Percentiles rank a stretch among this genome's conserved stretches.
Evolutionary conservation across 2,329 filamentous ascomycete species (phyloP).

Genomic region (Fusarium tuaranense): DNA sequence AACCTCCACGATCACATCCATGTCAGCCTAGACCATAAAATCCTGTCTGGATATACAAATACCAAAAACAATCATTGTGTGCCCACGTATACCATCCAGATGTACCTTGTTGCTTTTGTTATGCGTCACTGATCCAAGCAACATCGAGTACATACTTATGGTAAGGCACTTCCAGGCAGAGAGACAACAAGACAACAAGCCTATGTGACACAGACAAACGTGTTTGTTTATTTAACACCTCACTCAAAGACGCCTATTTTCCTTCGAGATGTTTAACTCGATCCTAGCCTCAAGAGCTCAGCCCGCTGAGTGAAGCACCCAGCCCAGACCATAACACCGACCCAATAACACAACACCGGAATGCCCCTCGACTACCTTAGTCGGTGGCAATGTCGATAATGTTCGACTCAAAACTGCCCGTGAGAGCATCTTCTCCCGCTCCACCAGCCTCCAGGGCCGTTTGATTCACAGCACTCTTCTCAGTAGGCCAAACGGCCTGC

Average conservation of each 20-base stretch:
- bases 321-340: neutral
- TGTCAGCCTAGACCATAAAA: neutral
- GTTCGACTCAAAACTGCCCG: slow-evolving; percentile 38
- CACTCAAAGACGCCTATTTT: neutral
- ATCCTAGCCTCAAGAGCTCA: neutral
- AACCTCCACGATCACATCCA: neutral
- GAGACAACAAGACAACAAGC: neutral
- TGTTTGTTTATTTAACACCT: neutral
- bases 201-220: neutral
- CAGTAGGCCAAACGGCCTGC: slow-evolving; percentile 47
- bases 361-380: neutral
- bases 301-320: neutral
- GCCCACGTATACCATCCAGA: neutral
- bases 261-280: neutral
- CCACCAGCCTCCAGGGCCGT: slow-evolving; percentile 34
- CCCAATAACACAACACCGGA: neutral
- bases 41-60: neutral
- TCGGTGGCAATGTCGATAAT: slow-evolving; percentile 31
- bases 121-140: neutral
- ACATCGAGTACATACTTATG: neutral
- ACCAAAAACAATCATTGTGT: too few relatives aligned
- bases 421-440: slow-evolving; percentile 32
- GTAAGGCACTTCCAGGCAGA: neutral
- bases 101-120: neutral
- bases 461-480: slow-evolving; percentile 38